Conservation (phyloP, 257 asterid genomes). For the Rehmannia glutinosa region DNA sequence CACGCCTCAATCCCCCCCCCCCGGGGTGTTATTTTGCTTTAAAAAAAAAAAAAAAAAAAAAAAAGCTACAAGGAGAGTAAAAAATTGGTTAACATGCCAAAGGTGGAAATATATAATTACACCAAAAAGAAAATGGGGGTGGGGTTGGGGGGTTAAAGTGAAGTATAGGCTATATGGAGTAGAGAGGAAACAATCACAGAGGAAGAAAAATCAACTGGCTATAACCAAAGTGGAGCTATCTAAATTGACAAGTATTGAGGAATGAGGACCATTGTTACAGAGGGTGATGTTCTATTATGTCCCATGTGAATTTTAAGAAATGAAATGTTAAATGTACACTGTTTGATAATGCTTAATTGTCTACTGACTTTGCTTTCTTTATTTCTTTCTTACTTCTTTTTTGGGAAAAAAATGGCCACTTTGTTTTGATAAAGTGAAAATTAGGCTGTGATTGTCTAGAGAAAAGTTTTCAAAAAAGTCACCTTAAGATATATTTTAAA, state of each 20-base stretch:
- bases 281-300: slow-evolving; percentile 2
- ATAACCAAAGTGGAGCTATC: slow-evolving; percentile 21
- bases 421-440: no score
- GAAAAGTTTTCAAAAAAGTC: no score
- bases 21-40: no score
- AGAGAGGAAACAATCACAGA: slow-evolving; percentile 17
- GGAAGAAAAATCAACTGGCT: slow-evolving; percentile 13
- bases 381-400: no score
- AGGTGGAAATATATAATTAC: neutral
- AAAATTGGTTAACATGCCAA: neutral
- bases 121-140: neutral
- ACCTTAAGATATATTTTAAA: no score
- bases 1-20: no score
- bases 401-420: no score
- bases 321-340: neutral
- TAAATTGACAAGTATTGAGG: slow-evolving; percentile 13
- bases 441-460: no score
- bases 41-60: no score
- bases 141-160: no score
- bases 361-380: no score
- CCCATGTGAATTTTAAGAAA: neutral
- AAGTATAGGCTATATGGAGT: slow-evolving; percentile 16
- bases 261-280: neutral
- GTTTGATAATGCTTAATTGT: neutral
- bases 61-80: slow-evolving; percentile 3